Conservation (phyloP, 2,329 filamentous ascomycete species). For the Dothideomycetes sp. region DNA sequence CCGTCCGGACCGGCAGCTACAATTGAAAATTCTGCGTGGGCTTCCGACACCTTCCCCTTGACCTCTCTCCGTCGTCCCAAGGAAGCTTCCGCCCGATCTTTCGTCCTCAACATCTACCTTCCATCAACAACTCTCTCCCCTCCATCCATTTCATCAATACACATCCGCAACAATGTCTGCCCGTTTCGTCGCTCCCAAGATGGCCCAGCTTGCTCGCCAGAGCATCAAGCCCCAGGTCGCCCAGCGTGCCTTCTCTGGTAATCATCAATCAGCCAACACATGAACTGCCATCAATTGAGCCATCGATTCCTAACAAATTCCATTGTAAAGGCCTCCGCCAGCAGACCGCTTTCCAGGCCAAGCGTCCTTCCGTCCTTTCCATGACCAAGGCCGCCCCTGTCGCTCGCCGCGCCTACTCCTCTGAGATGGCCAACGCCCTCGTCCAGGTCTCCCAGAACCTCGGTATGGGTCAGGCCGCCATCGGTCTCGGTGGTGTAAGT, state of each 20-base stretch:
- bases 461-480: slow-evolving; percentile 80
- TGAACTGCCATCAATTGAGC: slow-evolving; percentile 4
- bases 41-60: slow-evolving; percentile 9
- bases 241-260: slow-evolving; percentile 67
- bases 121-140: slow-evolving; percentile 24
- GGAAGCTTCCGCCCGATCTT: slow-evolving; percentile 12
- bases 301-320: slow-evolving; percentile 6
- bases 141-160: slow-evolving; percentile 24
- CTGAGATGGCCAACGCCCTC: slow-evolving; percentile 78
- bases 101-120: slow-evolving; percentile 12
- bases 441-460: slow-evolving; percentile 86
- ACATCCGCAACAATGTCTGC: slow-evolving; percentile 65
- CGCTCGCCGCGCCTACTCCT: slow-evolving; percentile 61
- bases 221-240: slow-evolving; percentile 34
- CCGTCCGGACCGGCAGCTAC: slow-evolving; percentile 7
- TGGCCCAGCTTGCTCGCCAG: slow-evolving; percentile 58
- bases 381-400: slow-evolving; percentile 42
- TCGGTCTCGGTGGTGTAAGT: slow-evolving; percentile 56
- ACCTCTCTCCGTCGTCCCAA: slow-evolving; percentile 10
- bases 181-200: slow-evolving; percentile 66
- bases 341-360: slow-evolving; percentile 58
- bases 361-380: slow-evolving; percentile 61
- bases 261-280: slow-evolving; percentile 22
- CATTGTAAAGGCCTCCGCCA: slow-evolving; percentile 21
- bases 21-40: slow-evolving; percentile 8